A percentile compares a stretch with the other conserved stretches of the same genome.
phyloP scores from a whole-genome alignment of 106 monocot species.

The Alisma plantagoaquatica region DNA sequence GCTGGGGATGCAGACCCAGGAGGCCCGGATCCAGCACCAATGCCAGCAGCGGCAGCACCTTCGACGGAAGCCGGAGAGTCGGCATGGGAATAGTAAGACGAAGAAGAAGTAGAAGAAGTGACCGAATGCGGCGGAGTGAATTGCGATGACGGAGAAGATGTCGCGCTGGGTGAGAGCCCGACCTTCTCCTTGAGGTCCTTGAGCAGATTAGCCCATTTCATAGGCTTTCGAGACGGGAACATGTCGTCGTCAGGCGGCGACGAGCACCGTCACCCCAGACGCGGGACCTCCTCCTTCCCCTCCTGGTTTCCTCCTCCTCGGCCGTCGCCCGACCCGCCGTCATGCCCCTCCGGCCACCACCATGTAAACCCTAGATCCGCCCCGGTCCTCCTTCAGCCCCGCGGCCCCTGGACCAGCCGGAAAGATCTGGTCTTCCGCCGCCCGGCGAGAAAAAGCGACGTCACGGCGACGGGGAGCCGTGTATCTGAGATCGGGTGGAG shows the following conservation, averaged over 20 bases:
- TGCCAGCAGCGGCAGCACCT: slow-evolving; percentile 3
- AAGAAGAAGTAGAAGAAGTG: no score
- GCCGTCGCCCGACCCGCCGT: slow-evolving; percentile 16
- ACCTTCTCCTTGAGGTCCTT: slow-evolving; percentile 85
- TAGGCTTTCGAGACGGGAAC: slow-evolving; percentile 46
- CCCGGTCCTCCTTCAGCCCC: no score
- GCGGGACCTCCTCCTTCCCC: no score
- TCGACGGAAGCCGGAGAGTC: slow-evolving; percentile 1
- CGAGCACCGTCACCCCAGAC: no score
- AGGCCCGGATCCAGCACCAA: slow-evolving; percentile 12
- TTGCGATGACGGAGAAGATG: slow-evolving; percentile 19
- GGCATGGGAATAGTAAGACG: no score
- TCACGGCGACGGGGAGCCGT: background rate
- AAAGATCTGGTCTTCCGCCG: background rate
- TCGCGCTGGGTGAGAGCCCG: slow-evolving; percentile 23
- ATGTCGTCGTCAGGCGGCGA: slow-evolving; percentile 17
- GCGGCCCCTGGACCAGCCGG: no score
- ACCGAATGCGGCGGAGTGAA: no score
- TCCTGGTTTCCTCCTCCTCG: no score
- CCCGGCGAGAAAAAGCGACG: background rate
- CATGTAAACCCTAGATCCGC: slow-evolving; percentile 20
- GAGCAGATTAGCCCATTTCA: slow-evolving; percentile 86
- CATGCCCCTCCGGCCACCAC: background rate
- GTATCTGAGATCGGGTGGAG: background rate
- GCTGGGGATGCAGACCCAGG: slow-evolving; percentile 8